phyloP scores from a whole-genome alignment of 495 filamentous ascomycete genomes.

The Peziza echinospora region DNA sequence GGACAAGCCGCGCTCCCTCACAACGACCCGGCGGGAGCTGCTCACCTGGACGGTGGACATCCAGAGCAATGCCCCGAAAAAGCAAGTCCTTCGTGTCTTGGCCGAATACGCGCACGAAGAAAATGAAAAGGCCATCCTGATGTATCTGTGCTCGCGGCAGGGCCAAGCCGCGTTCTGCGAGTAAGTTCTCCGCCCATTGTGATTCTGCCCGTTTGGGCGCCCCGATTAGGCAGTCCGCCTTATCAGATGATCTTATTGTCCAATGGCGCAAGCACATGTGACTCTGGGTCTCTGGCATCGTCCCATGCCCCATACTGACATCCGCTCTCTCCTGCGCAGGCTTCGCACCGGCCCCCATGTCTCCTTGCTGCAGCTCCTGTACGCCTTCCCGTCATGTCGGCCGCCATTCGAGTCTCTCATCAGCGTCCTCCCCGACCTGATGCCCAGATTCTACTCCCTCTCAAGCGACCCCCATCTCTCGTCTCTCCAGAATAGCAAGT shows the following conservation, averaged over 20 bases:
- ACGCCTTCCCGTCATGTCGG: slow-evolving; percentile 77
- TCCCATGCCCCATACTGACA: slow-evolving; percentile 3
- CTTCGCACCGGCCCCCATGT: slow-evolving; percentile 76
- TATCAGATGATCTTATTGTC: slow-evolving; percentile 20
- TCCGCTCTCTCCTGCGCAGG: slow-evolving; percentile 3
- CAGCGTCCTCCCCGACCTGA: slow-evolving; percentile 59
- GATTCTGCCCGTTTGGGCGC: slow-evolving; percentile 11
- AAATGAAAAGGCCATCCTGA: slow-evolving; percentile 68
- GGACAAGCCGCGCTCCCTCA: slow-evolving; percentile 58
- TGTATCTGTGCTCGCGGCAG: slow-evolving; percentile 69
- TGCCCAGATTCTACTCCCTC: slow-evolving; percentile 95
- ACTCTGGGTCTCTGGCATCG: no score
- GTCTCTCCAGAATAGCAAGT: slow-evolving; percentile 14
- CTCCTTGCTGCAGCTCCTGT: slow-evolving; percentile 60
- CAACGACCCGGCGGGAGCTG: slow-evolving; percentile 74
- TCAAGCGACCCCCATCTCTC: slow-evolving; percentile 87
- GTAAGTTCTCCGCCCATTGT: slow-evolving; percentile 12
- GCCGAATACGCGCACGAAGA: slow-evolving; percentile 62
- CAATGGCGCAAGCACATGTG: neutral
- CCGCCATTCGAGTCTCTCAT: slow-evolving; percentile 67
- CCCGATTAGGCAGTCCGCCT: no score
- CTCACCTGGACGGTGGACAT: slow-evolving; percentile 90
- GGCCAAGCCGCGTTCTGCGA: slow-evolving; percentile 90
- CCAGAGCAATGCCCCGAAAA: slow-evolving; percentile 78
- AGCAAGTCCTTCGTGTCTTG: slow-evolving; percentile 63